phyloP scores from a whole-genome alignment of 352 stramenopile genomes.

The Phytopythium delawarense region DNA sequence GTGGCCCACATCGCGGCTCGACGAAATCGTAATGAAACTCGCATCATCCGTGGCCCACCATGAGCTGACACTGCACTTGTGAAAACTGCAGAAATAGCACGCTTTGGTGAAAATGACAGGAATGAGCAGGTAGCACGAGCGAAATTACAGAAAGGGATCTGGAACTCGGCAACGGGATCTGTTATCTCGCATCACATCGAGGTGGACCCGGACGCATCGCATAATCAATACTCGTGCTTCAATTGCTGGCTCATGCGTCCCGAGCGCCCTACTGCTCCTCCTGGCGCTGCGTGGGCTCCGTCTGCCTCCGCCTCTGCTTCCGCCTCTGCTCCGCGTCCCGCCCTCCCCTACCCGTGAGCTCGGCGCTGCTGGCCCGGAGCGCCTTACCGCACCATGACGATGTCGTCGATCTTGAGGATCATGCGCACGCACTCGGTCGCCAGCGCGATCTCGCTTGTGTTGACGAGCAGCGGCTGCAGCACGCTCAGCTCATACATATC shows the following conservation, averaged over 20 bases:
- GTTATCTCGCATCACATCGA: not conserved
- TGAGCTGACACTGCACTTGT: not conserved
- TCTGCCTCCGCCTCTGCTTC: not conserved
- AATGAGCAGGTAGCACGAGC: too few relatives aligned
- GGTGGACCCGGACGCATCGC: not conserved
- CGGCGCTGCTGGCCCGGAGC: too few relatives aligned
- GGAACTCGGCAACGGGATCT: too few relatives aligned
- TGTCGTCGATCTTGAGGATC: slow-evolving; percentile 99
- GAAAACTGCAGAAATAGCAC: not conserved
- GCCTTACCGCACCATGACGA: slow-evolving; percentile 94
- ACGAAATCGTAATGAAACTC: too few relatives aligned
- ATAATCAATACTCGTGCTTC: slow-evolving; percentile 6
- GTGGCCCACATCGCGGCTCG: too few relatives aligned
- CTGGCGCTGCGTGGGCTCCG: not conserved
- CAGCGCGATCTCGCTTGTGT: slow-evolving; percentile 95
- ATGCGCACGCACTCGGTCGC: slow-evolving; percentile 98
- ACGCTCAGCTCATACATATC: slow-evolving; percentile 99
- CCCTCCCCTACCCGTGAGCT: too few relatives aligned
- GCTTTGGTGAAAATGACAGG: too few relatives aligned
- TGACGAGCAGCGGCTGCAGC: slow-evolving; percentile 98
- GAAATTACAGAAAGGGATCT: too few relatives aligned
- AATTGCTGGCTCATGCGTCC: not conserved
- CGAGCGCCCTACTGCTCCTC: not conserved
- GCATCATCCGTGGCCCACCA: too few relatives aligned
- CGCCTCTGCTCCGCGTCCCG: too few relatives aligned